These are phyloP conservation scores for Pyrenophora teres DNA, from an alignment of 2,329 filamentous ascomycete species.

Conservation along the genomic window DNA sequence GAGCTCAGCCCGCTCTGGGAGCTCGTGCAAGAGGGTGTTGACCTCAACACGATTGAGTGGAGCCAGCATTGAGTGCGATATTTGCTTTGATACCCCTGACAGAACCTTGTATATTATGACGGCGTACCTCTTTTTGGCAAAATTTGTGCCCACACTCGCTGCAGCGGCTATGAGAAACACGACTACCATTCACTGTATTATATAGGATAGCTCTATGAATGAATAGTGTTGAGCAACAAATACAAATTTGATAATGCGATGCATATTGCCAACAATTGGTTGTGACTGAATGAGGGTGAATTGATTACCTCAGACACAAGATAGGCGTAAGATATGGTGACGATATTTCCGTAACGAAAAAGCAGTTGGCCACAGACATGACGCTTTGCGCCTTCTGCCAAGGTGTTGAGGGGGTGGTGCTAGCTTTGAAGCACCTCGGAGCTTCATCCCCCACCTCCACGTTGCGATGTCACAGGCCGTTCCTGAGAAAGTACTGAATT, in stretches of 20 bases:
- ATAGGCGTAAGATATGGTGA: background rate
- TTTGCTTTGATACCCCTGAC: conserved; percentile 19
- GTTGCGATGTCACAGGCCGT: conserved; percentile 51
- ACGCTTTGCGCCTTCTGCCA: conserved; percentile 24
- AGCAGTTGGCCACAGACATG: background rate
- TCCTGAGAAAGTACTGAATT: conserved; percentile 88
- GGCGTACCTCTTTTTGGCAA: conserved; percentile 13
- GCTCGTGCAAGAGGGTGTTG: conserved; percentile 93
- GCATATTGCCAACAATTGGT: background rate
- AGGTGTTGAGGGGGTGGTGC: conserved; percentile 19
- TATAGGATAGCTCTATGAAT: conserved; percentile 12
- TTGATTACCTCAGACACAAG: background rate
- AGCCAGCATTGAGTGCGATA: conserved; percentile 75
- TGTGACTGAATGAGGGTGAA: background rate
- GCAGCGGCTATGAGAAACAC: conserved; percentile 27
- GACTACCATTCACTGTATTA: conserved; percentile 26
- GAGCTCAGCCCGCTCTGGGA: conserved; percentile 98
- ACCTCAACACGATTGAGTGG: conserved; percentile 96
- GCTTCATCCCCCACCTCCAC: background rate
- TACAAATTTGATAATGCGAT: background rate
- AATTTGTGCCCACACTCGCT: conserved; percentile 28
- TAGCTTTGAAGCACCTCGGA: background rate
- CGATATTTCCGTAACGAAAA: background rate
- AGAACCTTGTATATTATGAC: conserved; percentile 31
- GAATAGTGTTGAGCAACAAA: conserved; percentile 8